A percentile compares a stretch with the other conserved stretches of the same genome.
These are phyloP conservation scores for Sporisorium iseilematis-ciliati DNA, from an alignment of 1,284 basidiomycete genomes.

Conservation along the genomic window DNA sequence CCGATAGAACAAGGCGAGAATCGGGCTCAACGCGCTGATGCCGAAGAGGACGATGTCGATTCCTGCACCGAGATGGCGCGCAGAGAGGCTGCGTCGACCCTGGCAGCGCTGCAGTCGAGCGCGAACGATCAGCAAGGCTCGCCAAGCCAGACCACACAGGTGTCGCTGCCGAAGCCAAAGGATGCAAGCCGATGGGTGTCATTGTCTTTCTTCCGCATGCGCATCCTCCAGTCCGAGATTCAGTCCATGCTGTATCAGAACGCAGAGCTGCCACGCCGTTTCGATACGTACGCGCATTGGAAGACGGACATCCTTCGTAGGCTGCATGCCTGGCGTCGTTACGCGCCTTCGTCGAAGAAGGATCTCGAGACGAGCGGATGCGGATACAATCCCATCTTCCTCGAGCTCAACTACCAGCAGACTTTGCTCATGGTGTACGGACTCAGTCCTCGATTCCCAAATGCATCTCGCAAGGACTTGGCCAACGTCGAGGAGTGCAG, in stretches of 20 bases:
- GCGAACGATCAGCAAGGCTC: conserved; percentile 17
- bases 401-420: conserved; percentile 56
- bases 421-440: conserved; percentile 54
- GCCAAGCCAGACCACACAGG: neutral
- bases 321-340: conserved; percentile 43
- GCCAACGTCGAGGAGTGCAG: conserved; percentile 52
- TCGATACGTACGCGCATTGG: conserved; percentile 44
- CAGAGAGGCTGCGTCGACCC: conserved; percentile 45
- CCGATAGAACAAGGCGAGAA: conserved; percentile 19
- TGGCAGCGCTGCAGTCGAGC: conserved; percentile 42
- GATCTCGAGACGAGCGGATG: conserved; percentile 45
- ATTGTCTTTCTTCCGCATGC: conserved; percentile 52
- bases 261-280: conserved; percentile 52
- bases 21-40: conserved; percentile 4
- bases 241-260: conserved; percentile 50
- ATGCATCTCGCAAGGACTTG: conserved; percentile 44
- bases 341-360: conserved; percentile 46
- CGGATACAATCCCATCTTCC: conserved; percentile 55
- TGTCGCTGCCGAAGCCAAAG: conserved; percentile 37
- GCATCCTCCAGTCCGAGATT: conserved; percentile 52
- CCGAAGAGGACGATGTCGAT: conserved; percentile 28
- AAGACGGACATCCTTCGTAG: conserved; percentile 49
- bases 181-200: conserved; percentile 53
- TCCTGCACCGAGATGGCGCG: conserved; percentile 44
- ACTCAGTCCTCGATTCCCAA: conserved; percentile 49